A percentile compares a stretch with the other conserved stretches of the same genome.
Evolutionary conservation across 768 basidiomycete species (phyloP).

Genomic region (Boletus patriciae): DNA sequence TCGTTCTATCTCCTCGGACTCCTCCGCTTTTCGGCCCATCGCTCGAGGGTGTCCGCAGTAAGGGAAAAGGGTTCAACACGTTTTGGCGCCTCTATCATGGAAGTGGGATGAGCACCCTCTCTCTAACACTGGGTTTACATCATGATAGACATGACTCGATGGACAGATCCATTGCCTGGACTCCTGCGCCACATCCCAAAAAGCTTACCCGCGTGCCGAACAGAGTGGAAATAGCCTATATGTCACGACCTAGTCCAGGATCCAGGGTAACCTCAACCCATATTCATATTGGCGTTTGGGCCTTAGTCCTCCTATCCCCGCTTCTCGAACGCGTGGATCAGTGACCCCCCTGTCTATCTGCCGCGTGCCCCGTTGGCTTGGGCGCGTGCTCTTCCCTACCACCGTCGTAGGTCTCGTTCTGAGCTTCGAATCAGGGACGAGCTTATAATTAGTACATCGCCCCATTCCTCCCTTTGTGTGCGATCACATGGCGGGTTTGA

Average conservation of each 20-base stretch:
- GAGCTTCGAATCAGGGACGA: background rate
- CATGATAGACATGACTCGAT: too few relatives aligned
- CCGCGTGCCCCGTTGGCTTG: background rate
- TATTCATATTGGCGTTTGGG: too few relatives aligned
- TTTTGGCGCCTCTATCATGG: background rate
- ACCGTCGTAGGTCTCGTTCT: too few relatives aligned
- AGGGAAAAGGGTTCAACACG: background rate
- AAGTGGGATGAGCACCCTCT: background rate
- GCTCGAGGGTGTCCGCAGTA: background rate
- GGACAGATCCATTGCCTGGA: too few relatives aligned
- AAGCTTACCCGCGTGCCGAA: background rate
- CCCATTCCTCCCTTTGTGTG: background rate
- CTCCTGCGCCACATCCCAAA: background rate
- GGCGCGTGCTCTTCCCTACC: background rate
- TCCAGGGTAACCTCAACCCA: background rate
- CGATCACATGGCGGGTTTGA: background rate
- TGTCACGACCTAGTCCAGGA: background rate
- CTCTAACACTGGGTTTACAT: background rate
- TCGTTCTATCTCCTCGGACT: too few relatives aligned
- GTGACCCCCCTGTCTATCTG: background rate
- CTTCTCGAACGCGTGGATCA: background rate
- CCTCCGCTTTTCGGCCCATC: background rate
- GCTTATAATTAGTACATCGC: background rate
- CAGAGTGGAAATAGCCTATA: background rate
- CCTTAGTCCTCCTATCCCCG: background rate